These are phyloP conservation scores for Moringa oleifera DNA, from an alignment of 345 rosid genomes.

Conservation along the genomic window DNA sequence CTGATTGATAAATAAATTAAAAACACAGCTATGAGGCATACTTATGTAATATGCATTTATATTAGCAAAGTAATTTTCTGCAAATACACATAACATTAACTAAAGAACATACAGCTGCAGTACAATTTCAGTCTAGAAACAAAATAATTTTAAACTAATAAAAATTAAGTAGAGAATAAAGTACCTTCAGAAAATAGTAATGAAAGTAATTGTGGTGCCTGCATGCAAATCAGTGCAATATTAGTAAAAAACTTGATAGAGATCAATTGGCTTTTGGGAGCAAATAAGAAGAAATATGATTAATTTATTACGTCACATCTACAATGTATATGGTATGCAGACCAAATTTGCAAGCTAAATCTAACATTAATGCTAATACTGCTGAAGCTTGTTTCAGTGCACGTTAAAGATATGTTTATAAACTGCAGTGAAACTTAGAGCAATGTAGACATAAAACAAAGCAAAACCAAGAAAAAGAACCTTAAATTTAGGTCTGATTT, in stretches of 20 bases:
- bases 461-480: background rate
- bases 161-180: slow-evolving; percentile 7
- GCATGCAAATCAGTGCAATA: slow-evolving; percentile 25
- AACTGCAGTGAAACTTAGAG: background rate
- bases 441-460: background rate
- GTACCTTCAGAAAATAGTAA: slow-evolving; percentile 74
- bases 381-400: no score
- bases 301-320: background rate
- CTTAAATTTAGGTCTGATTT: background rate
- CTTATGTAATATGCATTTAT: background rate
- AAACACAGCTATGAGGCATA: no score
- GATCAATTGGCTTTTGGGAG: background rate
- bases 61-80: no score
- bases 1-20: no score
- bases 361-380: no score
- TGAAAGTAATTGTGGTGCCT: slow-evolving; percentile 84
- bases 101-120: background rate
- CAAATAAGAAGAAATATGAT: background rate
- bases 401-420: no score
- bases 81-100: no score
- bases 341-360: no score
- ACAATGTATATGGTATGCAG: no score
- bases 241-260: background rate
- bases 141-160: background rate
- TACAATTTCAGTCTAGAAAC: background rate